Base-by-base conservation (phyloP, 179 eudicot species). In the Silene coronaria region DNA sequence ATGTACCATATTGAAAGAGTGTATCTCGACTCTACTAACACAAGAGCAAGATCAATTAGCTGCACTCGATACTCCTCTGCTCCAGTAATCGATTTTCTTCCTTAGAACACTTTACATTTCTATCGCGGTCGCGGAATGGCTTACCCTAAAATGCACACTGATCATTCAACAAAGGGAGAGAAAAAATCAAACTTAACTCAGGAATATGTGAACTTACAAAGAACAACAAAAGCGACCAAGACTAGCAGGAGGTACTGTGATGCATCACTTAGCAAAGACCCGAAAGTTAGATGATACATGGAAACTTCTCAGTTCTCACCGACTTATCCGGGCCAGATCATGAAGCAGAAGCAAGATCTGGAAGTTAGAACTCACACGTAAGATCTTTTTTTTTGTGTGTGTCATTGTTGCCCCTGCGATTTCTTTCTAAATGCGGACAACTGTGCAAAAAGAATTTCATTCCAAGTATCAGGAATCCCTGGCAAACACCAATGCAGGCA, bases 401-500 rank as follows among this genome's bases (percentile, higher is more conserved):
- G 6, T 13, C 38, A 14, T 67, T 22, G 19, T 11, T 30, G 22
- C 13, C 36, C 30, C 71, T 70, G 32, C 38, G 12, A 19, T 75
- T 51, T 51, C 48, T 57, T 45, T 69, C 76, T 63, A 65, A 70
- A 74, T 10, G 78, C 70, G 64, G 77, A 83, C 70, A 86, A n/a
- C n/a, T 81, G 80, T 7, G 82, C 84, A 8, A 76, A 84, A 67
- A 86, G 87, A 60, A 86, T 70, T 75, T 86, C 88, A 23, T 86
- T 86, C 88, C 88, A 86, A 5, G 84, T 79, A 78, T 86, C 87
- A 77, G 88, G 87, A 81, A 84, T 60, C 64, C 88, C 88, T 7
- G 88, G 88, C 70, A 86, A 80, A 66, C 87, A 86, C 88, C 88
- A 86, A 73, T 84, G 88, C 78, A 86, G 70, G 82, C 88, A 86